phyloP scores from a whole-genome alignment of 2,329 filamentous ascomycete genomes.

The Arachnomyces sp. region DNA sequence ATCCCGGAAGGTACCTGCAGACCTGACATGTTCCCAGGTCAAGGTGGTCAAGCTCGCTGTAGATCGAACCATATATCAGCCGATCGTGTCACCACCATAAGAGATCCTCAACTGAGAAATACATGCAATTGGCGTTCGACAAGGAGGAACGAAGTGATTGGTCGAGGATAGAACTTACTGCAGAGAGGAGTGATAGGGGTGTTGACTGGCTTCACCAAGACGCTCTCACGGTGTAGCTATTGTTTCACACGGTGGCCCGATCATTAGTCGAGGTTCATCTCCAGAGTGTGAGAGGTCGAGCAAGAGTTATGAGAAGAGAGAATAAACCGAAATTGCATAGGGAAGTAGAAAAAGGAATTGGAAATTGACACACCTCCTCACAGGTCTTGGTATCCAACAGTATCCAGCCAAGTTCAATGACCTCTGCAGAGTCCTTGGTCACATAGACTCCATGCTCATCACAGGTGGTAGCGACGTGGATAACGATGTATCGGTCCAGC shows the following conservation, averaged over 20 bases:
- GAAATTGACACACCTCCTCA: constrained; percentile 65
- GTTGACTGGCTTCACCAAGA: constrained; percentile 96
- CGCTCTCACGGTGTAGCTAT: constrained; percentile 88
- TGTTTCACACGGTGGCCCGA: constrained; percentile 4
- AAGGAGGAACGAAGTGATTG: constrained; percentile 20
- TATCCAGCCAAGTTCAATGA: constrained; percentile 98
- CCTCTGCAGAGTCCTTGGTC: constrained; percentile 97
- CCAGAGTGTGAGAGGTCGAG: neutral
- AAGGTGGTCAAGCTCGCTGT: constrained; percentile 91
- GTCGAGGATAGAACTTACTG: constrained; percentile 61
- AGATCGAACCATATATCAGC: constrained; percentile 3
- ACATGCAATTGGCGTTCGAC: constrained; percentile 13
- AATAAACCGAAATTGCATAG: neutral
- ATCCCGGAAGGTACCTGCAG: constrained; percentile 93
- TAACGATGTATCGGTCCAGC: constrained; percentile 94
- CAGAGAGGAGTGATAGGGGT: constrained; percentile 97
- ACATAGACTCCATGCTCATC: constrained; percentile 99
- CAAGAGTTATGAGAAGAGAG: constrained; percentile 3
- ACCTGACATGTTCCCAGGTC: constrained; percentile 98
- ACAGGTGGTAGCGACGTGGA: constrained; percentile 97
- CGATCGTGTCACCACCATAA: too few relatives aligned
- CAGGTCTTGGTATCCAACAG: constrained; percentile 83
- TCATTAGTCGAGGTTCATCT: constrained; percentile 17
- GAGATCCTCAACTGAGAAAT: too few relatives aligned
- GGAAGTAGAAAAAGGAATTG: constrained; percentile 1